phyloP scores from a whole-genome alignment of 2,329 filamentous ascomycete genomes.

The Aspergillus pseudonomiae region DNA sequence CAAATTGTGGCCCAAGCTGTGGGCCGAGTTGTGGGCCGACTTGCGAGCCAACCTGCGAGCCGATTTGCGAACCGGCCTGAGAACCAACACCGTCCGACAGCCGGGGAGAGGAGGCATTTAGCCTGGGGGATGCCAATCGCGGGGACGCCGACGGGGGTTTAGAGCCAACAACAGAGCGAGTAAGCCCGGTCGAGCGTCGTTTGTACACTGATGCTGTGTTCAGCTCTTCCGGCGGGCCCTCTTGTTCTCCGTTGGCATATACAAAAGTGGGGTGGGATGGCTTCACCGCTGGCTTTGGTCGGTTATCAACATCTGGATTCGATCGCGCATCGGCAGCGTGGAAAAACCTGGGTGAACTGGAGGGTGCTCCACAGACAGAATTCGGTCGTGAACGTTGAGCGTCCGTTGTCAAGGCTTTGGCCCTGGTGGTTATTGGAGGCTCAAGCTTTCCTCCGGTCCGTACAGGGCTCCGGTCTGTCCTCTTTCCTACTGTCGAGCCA shows the following conservation, averaged over 20 bases:
- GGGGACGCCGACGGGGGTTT: constrained; percentile 32
- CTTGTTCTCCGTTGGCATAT: constrained; percentile 42
- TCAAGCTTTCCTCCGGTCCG: constrained; percentile 33
- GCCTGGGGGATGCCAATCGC: constrained; percentile 34
- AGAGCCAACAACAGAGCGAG: constrained; percentile 26
- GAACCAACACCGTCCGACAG: constrained; percentile 25
- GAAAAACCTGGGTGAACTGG: constrained; percentile 74
- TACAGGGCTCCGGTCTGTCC: constrained; percentile 40
- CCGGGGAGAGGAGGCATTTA: constrained; percentile 29
- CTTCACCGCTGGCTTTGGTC: constrained; percentile 30
- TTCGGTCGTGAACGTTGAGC: constrained; percentile 36
- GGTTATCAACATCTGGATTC: constrained; percentile 39
- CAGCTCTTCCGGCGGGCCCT: constrained; percentile 30
- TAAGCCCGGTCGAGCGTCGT: constrained; percentile 36
- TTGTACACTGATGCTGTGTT: constrained; percentile 21
- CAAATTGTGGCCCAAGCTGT: constrained; percentile 8
- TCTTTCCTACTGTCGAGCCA: constrained; percentile 23
- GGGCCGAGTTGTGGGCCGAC: constrained; percentile 24
- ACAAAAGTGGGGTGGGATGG: constrained; percentile 36
- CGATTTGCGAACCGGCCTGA: constrained; percentile 15
- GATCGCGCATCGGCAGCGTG: constrained; percentile 78
- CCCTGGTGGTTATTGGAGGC: constrained; percentile 34
- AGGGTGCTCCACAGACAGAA: constrained; percentile 38
- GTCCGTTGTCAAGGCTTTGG: constrained; percentile 43
- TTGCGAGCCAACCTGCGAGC: constrained; percentile 23